These are phyloP conservation scores for Boletus mariae DNA, from an alignment of 1,284 basidiomycete species.

Conservation along the genomic window DNA sequence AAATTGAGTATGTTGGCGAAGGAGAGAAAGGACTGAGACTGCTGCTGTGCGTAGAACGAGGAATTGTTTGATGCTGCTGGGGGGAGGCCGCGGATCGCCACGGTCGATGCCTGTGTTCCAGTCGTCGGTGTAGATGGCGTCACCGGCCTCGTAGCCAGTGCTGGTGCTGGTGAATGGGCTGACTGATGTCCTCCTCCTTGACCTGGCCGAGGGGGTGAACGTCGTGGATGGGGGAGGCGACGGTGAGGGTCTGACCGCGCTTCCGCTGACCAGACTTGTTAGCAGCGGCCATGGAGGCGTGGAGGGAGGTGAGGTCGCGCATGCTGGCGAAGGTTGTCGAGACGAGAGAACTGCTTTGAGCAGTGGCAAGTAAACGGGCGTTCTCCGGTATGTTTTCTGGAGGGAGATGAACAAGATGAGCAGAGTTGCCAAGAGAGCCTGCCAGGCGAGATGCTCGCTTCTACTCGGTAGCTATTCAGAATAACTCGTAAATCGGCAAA, in stretches of 20 bases:
- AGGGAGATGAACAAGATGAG: conserved; percentile 21
- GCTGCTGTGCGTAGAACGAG: conserved; percentile 8
- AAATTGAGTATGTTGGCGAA: conserved; percentile 49
- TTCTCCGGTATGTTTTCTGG: conserved; percentile 95
- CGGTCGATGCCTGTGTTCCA: too few species aligned
- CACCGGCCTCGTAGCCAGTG: too few species aligned
- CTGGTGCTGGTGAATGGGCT: too few species aligned
- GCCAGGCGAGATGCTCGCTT: conserved; percentile 81
- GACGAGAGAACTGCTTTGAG: conserved; percentile 92
- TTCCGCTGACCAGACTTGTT: conserved; percentile 51
- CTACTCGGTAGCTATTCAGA: too few species aligned
- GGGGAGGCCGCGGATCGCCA: too few species aligned
- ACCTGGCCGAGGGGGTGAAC: too few species aligned
- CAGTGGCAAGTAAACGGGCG: conserved; percentile 95
- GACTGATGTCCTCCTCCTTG: too few species aligned
- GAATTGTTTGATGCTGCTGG: too few species aligned
- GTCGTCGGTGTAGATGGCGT: too few species aligned
- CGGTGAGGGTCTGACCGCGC: conserved; percentile 18
- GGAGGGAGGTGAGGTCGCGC: conserved; percentile 84
- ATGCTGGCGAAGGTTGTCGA: conserved; percentile 96
- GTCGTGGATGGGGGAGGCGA: too few species aligned
- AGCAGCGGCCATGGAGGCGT: conserved; percentile 78
- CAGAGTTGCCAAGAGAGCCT: conserved; percentile 15
- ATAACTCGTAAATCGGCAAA: too few species aligned
- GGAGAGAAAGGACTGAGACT: conserved; percentile 66